A percentile compares a stretch with the other conserved stretches of the same genome.
phyloP scores from a whole-genome alignment of 2,329 filamentous ascomycete species.

The Penicillium janthinellum region DNA sequence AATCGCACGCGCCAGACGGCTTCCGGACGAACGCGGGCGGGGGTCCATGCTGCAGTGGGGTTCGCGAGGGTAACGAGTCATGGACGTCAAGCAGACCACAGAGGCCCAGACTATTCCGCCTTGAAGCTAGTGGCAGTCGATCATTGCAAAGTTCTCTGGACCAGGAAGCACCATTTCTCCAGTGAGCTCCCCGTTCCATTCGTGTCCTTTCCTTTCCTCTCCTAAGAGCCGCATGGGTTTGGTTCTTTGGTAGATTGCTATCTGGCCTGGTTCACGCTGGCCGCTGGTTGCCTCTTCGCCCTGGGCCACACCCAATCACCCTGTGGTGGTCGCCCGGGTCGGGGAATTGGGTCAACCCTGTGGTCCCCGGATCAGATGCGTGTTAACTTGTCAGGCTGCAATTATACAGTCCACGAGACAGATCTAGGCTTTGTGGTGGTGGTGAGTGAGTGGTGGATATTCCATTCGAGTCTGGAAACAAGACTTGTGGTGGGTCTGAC shows the following conservation, averaged over 20 bases:
- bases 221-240: slow-evolving; percentile 10
- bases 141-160: slow-evolving; percentile 4
- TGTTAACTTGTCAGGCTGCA: not conserved
- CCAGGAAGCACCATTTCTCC: not conserved
- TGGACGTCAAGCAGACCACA: slow-evolving; percentile 1
- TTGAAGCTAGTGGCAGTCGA: slow-evolving; percentile 7
- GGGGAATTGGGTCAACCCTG: not conserved
- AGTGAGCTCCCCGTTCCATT: not conserved
- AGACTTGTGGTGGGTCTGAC: slow-evolving; percentile 1
- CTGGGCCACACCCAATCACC: not conserved
- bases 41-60: not conserved
- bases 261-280: slow-evolving; percentile 6
- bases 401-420: not conserved
- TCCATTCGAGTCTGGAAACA: slow-evolving; percentile 11
- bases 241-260: slow-evolving; percentile 2
- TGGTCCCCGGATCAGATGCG: not conserved
- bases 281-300: not conserved
- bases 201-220: not conserved
- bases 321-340: not conserved
- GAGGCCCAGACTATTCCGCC: not conserved
- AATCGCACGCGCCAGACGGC: slow-evolving; percentile 17
- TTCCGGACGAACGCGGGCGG: slow-evolving; percentile 12
- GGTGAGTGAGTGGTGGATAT: not conserved
- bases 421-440: not conserved
- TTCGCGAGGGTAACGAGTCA: slow-evolving; percentile 1